Percentiles rank a stretch among this genome's conserved stretches.
These are phyloP conservation scores for Apostasia ramifera DNA, from an alignment of 106 monocot species.

Conservation along the genomic window DNA sequence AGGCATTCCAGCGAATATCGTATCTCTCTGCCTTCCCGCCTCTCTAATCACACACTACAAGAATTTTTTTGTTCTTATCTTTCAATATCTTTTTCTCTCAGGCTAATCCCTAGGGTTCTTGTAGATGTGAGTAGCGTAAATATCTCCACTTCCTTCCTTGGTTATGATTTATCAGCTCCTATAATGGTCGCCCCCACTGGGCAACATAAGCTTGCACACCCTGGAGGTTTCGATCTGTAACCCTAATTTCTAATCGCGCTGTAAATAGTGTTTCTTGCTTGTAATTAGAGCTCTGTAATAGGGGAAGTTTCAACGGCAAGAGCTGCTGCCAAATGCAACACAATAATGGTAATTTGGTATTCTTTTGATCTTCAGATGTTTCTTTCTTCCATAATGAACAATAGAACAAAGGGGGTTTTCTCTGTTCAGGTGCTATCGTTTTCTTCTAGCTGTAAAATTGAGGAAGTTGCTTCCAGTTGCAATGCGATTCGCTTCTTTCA, in stretches of 20 bases:
- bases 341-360: slow-evolving; percentile 45
- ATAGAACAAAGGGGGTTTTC: background rate
- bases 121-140: slow-evolving; percentile 34
- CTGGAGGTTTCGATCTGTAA: slow-evolving; percentile 36
- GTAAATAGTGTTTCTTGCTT: background rate
- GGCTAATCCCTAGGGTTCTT: slow-evolving; percentile 38
- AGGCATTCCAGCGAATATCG: slow-evolving; percentile 73
- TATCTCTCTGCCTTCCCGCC: slow-evolving; percentile 8
- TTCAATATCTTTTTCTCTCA: background rate
- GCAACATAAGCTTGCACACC: slow-evolving; percentile 43
- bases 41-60: background rate
- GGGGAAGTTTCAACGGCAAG: slow-evolving; percentile 71
- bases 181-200: slow-evolving; percentile 44
- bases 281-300: slow-evolving; percentile 1
- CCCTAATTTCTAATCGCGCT: slow-evolving; percentile 1
- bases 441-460: slow-evolving; percentile 41
- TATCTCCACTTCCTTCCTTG: slow-evolving; percentile 38
- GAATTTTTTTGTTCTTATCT: background rate
- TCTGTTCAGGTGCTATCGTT: slow-evolving; percentile 61
- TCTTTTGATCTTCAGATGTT: background rate
- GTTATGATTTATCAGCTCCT: slow-evolving; percentile 26
- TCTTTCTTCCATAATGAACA: background rate
- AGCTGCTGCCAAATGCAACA: slow-evolving; percentile 72
- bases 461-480: slow-evolving; percentile 77
- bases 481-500: slow-evolving; percentile 70